Base-by-base conservation (phyloP, 1,284 basidiomycete genomes). In the Leccinum fallax region DNA sequence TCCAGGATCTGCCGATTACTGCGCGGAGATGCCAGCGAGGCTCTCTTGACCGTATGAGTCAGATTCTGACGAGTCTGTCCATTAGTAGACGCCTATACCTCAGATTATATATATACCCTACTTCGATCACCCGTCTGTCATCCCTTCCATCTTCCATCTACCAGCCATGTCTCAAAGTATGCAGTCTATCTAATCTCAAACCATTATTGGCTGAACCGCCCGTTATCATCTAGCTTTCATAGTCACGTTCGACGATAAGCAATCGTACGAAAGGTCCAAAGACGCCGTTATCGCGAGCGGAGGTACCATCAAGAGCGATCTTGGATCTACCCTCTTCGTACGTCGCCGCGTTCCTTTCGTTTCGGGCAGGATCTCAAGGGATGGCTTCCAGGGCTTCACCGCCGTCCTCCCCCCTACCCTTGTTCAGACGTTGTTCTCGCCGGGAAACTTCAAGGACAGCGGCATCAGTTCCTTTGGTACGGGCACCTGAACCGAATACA, bases 251-350 rank as follows among this genome's bases (percentile, higher is more conserved):
- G 30, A 54, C 0, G 6, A 61, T 6, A 1, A 32, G 11, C 0
- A 7, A 1, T 51, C 69, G 32, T 74, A 74, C 53, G 6, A 55
- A 2, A 67, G 57, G 53, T 59, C 60, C 58, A 73, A 71, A 51
- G 0, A 55, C 0, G 55, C 62, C 0, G 61, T 71, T 5, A 0
- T 24, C 5, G 10, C 4, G 0, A 0, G 0, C 0, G 63, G 63
- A 1, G 70, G 72, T 3, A 36, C 0, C 1, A 73, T 71, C 63
- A 52, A 19, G 28, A 5, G 53, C 34, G 70, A 74, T 46, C 34
- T 49, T 32, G 70, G 66, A 15, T 0, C 1, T 0, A 2, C 2
- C 8, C 2, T 61, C 2, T 1, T 52, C 55, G 72, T 63, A 57
- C 2, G 34, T 61, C 21, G 13, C 13, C 16, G 49, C 7, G 1